Base-by-base conservation (phyloP, 306 rosid genomes). In the Pyrus betulifolia region DNA sequence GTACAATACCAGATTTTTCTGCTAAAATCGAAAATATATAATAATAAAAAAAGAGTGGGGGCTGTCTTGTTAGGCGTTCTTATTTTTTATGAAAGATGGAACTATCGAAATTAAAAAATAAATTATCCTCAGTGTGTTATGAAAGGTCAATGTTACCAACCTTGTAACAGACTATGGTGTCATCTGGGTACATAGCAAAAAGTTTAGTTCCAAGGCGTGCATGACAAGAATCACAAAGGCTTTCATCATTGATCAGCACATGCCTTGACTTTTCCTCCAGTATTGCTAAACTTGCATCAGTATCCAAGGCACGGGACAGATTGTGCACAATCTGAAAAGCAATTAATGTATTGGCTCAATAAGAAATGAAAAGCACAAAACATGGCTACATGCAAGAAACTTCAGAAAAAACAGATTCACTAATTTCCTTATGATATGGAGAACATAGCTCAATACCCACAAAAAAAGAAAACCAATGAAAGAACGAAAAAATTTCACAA, bases 111-210 rank as follows among this genome's bases (percentile, higher is more conserved):
- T 6, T 74, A 25, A 22, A 51, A 51, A 44, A 44, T 10, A 59
- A 58, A 42, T 13, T 21, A 73, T 61, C 38, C 58, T 28, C 61
- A 21, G 10, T 40, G 23, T 28, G 23, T 65, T 33, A 78, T 61
- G 46, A 44, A 78, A 72, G 77, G 25, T 38, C 69, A 73, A 33
- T 15, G 54, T 74, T 69, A 83, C 90, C 57, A 82, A 95, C 98
- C 97, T 95, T 95, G 92, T 95, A 95, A 82, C 98, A 95, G 68
- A 95, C 89, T 45, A 95, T 80, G 22, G 93, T 82, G 78, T 95
- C 98, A 80, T 95, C 98, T 33, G 98, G 98, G 84, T 95, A 95
- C 98, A 95, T 95, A 9, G 98, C 98, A 79, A 95, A 95, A 76
- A 95, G 85, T 84, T 92, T 95, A 45, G 98, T 95, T 74, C 98